Evolutionary conservation across 768 basidiomycete genomes (phyloP), one percentile per base, ranked within the genome.

Genomic region (Chiua virens): DNA sequence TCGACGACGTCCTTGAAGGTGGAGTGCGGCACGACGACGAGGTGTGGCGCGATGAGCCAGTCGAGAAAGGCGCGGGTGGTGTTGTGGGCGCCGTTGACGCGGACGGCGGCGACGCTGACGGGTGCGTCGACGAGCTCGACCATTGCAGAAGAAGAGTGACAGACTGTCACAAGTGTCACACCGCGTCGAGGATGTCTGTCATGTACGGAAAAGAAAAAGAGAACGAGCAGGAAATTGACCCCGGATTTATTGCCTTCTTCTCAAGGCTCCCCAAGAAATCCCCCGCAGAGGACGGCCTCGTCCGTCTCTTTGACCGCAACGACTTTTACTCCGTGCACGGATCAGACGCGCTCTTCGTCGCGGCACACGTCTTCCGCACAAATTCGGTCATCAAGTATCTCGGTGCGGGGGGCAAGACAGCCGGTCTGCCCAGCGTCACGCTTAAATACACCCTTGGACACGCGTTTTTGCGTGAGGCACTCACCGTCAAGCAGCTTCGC

Each of bases 381-480:
- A 89, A 91, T 60, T 87, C 91, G 1, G 94, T 98, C 52, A 79
- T 99, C 70, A 96, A 96, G 69, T 89, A 91, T 65, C 83, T 97
- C 37, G 96, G 96, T 7, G 64, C 71, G 0, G 81, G 80, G 0
- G 82, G 83, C 27, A 78, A 76, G 56, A 65, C 73, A 1, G 79
- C 75, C 0, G 82, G 83, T 3, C 73, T 97, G 1, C 85, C 91
- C 0, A 87, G 85, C 47, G 92, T 97, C 43, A 82, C 80, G 0
- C 75, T 99, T 49, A 90, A 83, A 63, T 71, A 77, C 50, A 81
- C 80, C 15, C 82, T 92, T 17, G 94, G 94, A 0, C 88, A 90
- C 58, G 76, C 76, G 34, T 85, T 97, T 53, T 71, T 99, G 40
- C 75, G 97, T 25, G 96, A 98, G 42, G 93, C 92, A 0, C 66